Evolutionary conservation across 345 rosid species (phyloP), one percentile per base, ranked within the genome.

Genomic region (Bruguiera gymnorhiza): DNA sequence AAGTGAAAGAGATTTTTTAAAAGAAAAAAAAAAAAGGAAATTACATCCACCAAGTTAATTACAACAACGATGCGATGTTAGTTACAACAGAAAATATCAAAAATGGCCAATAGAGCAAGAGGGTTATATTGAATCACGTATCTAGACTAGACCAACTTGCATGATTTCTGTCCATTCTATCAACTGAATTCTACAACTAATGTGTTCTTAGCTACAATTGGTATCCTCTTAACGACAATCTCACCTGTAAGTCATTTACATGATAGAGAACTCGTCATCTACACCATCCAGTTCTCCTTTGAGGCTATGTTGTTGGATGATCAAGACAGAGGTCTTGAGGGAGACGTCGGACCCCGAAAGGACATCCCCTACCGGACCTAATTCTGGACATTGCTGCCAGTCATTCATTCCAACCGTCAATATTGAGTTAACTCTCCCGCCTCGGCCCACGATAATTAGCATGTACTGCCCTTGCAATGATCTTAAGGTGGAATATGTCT

Each of bases 311-410:
- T 88, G 96, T 72, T 92, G 95, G 68, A 92, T 87, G 63, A 92
- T 82, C 89, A 90, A 81, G 62, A 95, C 84, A 2, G 98, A 95
- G 26, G 96, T 90, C 36, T 75, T 80, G 53, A 62, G 80, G 0
- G 89, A 83, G 81, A 86, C 86, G 78, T 83, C 86, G 11, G 97
- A 82, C 31, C 98, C 92, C 0, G 97, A 90, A 46, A 95, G 91
- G 26, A 95, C 91, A 63, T 95, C 99, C 4, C 98, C 99, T 4
- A 90, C 77, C 0, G 98, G 97, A 43, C 99, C 99, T 61, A 92
- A 68, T 76, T 95, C 97, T 0, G 99, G 99, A 68, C 98, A 92
- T 55, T 92, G 97, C 79, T 95, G 97, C 96, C 97, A 89, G 53
- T 92, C 99, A 4, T 85, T 92, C 70, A 95, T 88, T 24, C 99